Conservation (phyloP, 257 asterid species). For the Salvia splendens region DNA sequence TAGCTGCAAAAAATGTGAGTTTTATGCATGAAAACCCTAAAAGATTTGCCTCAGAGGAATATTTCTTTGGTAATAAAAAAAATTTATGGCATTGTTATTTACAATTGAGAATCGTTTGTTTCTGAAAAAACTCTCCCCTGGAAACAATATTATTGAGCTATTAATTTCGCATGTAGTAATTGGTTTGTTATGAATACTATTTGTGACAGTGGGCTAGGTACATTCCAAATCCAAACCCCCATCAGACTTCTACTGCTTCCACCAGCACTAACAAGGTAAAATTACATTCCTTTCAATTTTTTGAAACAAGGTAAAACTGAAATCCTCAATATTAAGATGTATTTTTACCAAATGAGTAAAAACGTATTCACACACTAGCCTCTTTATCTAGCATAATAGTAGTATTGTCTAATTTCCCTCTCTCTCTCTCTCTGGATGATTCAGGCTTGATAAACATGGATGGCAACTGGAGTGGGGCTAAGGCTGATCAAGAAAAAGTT, state of each 20-base stretch:
- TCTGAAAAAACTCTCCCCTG: too few relatives aligned
- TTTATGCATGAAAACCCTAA: conserved; percentile 22
- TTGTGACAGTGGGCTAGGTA: conserved; percentile 89
- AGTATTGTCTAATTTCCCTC: background rate
- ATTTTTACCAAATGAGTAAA: too few relatives aligned
- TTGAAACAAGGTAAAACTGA: too few relatives aligned
- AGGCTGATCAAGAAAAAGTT: background rate
- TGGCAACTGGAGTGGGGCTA: background rate
- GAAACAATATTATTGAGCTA: too few relatives aligned
- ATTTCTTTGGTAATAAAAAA: background rate
- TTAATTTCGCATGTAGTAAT: background rate
- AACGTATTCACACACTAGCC: background rate
- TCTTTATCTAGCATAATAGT: background rate
- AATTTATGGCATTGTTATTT: too few relatives aligned
- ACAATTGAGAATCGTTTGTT: too few relatives aligned
- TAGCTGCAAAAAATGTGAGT: conserved; percentile 90
- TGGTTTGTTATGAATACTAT: background rate
- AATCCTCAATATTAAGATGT: too few relatives aligned
- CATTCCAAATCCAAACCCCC: conserved; percentile 66
- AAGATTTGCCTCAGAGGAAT: background rate
- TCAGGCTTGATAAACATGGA: conserved; percentile 2
- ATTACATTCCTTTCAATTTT: background rate
- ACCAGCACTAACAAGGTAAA: conserved; percentile 53
- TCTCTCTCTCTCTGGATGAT: background rate
- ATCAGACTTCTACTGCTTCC: conserved; percentile 38